These are phyloP conservation scores for Solanum etuberosum DNA, from an alignment of 257 asterid species.

Conservation along the genomic window DNA sequence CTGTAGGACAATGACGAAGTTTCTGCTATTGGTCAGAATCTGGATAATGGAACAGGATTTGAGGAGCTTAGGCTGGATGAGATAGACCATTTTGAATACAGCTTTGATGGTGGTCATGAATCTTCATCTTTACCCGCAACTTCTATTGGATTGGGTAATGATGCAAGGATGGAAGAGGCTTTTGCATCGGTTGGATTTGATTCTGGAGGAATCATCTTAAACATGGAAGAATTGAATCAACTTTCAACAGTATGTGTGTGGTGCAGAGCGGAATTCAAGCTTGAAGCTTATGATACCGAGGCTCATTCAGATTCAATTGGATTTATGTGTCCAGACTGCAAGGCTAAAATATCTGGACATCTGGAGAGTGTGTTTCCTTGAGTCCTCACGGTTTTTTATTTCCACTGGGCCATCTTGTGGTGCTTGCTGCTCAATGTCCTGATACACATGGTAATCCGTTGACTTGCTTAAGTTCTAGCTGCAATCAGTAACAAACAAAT, in stretches of 20 bases:
- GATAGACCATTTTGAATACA: conserved; percentile 56
- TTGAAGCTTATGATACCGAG: conserved; percentile 70
- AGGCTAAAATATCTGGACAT: conserved; percentile 85
- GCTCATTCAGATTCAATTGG: conserved; percentile 86
- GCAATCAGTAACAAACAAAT: not conserved
- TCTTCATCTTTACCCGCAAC: conserved; percentile 42
- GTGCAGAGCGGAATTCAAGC: conserved; percentile 87
- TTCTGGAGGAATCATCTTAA: conserved; percentile 43
- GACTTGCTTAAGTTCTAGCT: not conserved
- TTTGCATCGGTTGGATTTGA: conserved; percentile 51
- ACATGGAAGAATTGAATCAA: conserved; percentile 30
- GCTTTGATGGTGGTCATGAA: conserved; percentile 37
- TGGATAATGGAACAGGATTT: conserved; percentile 51
- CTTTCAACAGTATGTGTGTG: conserved; percentile 82
- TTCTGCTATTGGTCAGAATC: conserved; percentile 40
- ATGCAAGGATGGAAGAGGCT: conserved; percentile 35
- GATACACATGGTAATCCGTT: conserved; percentile 4
- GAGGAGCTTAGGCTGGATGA: conserved; percentile 84
- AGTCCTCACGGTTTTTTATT: conserved; percentile 40
- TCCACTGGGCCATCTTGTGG: not conserved
- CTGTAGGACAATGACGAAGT: conserved; percentile 46
- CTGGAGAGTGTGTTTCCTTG: conserved; percentile 47
- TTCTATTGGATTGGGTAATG: conserved; percentile 44
- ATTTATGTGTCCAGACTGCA: conserved; percentile 95
- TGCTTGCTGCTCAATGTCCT: conserved; percentile 12